Evolutionary conservation across 306 rosid species (phyloP).

Genomic region (Malus sylvestris): DNA sequence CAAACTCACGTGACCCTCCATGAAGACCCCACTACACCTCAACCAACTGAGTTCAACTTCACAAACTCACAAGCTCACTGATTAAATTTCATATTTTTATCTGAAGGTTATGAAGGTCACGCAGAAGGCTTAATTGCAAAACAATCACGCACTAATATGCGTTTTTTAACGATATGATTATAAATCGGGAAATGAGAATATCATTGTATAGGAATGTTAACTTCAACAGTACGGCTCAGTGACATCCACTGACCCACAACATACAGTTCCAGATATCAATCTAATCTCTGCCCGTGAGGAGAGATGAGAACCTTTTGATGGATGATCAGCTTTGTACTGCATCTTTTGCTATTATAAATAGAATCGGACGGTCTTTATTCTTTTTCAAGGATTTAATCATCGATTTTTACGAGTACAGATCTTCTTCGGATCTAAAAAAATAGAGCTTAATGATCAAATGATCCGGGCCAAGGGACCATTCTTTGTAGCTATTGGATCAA

Average conservation of each 20-base stretch:
- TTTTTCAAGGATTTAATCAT: background rate
- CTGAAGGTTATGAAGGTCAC: background rate
- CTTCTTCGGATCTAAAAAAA: too few relatives aligned
- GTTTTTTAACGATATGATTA: too few relatives aligned
- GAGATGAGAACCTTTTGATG: background rate
- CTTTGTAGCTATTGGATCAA: accelerated
- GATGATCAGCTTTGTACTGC: background rate
- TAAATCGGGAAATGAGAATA: too few relatives aligned
- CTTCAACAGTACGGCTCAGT: too few relatives aligned
- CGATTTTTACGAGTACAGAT: background rate
- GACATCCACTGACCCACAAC: background rate
- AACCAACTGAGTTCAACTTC: background rate
- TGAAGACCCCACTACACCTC: background rate
- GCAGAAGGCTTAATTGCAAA: too few relatives aligned
- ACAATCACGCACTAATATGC: too few relatives aligned
- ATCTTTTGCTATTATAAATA: background rate
- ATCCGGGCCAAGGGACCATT: too few relatives aligned
- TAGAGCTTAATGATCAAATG: too few relatives aligned
- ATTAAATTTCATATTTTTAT: background rate
- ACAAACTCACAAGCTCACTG: background rate
- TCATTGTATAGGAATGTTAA: too few relatives aligned
- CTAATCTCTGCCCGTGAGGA: background rate
- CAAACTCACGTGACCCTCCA: background rate
- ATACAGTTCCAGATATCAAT: background rate
- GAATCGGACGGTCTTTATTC: slow-evolving; percentile 6